These are phyloP conservation scores for Coemansia sp. DNA, from an alignment of 192 early-diverging fungal genomes.

Conservation along the genomic window DNA sequence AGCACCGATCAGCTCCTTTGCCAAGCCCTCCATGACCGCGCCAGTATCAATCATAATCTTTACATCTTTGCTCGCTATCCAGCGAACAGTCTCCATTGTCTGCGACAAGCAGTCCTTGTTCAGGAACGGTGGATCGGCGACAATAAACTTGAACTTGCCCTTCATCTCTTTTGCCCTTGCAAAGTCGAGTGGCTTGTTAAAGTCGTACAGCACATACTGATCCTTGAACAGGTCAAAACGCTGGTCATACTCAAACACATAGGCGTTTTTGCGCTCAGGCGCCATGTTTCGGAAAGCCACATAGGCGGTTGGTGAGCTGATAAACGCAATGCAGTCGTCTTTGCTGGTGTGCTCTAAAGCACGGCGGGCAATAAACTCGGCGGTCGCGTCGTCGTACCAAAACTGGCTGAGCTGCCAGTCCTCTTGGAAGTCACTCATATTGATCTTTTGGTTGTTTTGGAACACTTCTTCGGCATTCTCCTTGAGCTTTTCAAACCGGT, in stretches of 20 bases:
- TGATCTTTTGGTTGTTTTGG: constrained; percentile 38
- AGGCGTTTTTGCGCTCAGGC: constrained; percentile 42
- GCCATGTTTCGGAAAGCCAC: constrained; percentile 41
- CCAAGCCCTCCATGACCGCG: constrained; percentile 59
- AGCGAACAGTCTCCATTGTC: constrained; percentile 63
- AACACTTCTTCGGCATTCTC: constrained; percentile 57
- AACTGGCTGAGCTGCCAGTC: constrained; percentile 78
- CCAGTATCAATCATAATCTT: constrained; percentile 55
- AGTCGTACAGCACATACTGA: constrained; percentile 76
- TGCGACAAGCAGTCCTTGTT: constrained; percentile 75
- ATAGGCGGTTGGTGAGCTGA: constrained; percentile 52
- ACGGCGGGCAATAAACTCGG: constrained; percentile 53
- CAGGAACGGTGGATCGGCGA: constrained; percentile 82
- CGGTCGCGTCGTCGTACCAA: constrained; percentile 61
- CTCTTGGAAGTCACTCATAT: constrained; percentile 73
- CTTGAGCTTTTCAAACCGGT: constrained; percentile 65
- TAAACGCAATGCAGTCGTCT: constrained; percentile 44
- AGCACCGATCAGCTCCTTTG: constrained; percentile 57
- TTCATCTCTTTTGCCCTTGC: constrained; percentile 42
- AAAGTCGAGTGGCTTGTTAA: constrained; percentile 65
- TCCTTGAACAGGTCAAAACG: constrained; percentile 72
- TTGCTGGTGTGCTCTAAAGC: constrained; percentile 50
- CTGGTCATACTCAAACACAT: constrained; percentile 75
- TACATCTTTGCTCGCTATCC: constrained; percentile 49
- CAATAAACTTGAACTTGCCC: constrained; percentile 67